Evolutionary conservation across 2,329 filamentous ascomycete genomes (phyloP), one percentile per base, ranked within the genome.

Genomic region (Ophiostoma angusticollis): DNA sequence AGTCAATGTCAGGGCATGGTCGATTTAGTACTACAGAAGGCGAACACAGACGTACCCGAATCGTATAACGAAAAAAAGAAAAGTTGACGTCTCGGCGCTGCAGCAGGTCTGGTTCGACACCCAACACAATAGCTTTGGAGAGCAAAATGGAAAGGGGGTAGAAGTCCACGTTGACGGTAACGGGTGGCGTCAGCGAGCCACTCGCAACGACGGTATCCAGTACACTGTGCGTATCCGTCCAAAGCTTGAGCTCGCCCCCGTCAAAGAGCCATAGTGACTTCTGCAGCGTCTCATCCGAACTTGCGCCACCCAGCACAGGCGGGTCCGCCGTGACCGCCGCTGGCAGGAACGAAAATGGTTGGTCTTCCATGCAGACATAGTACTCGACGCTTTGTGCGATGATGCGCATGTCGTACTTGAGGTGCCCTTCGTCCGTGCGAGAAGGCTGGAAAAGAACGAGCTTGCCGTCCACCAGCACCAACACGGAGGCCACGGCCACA

Each of bases 371-470:
- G 50, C 91, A 76, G 39, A 80, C 80, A 56, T 94, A 95, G 52
- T 91, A 96, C 57, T 98, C 91, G 29, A 96, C 86, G 51, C 93
- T 93, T 52, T 95, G 85, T 11, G 87, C 86, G 54, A 98, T 81
- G 43, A 96, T 81, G 9, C 87, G 81, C 91, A 98, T 98, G 54
- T 96, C 89, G 54, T 98, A 98, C 62, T 95, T 96, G 37, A 95
- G 68, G 49, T 86, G 81, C 5, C 84, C 83, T 31, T 81, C 74
- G 35, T 84, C 82, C 37, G 83, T 87, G 5, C 84, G 67, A 1
- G 85, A 87, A 2, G 91, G 89, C 47, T 93, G 85, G 35, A 98
- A 69, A 27, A 96, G 64, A 9, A 96, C 91, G 16, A 98, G 73
- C 57, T 98, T 98, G 22, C 89, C 91, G 54, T 98, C 91, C 2